Conservation (phyloP, 2,329 filamentous ascomycete species). For the Aspergillus piperis region DNA sequence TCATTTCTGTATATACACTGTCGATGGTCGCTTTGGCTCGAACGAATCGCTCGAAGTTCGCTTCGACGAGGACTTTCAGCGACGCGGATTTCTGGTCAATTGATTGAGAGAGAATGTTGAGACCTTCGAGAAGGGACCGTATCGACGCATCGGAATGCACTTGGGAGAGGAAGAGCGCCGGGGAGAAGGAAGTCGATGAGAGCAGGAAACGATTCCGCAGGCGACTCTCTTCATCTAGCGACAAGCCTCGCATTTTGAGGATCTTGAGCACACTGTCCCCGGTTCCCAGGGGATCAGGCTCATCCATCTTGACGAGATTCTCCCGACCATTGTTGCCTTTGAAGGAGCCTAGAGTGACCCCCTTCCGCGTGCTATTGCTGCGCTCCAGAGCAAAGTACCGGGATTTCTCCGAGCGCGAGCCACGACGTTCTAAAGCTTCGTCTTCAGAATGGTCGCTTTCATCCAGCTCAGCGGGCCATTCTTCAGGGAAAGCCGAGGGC, state of each 20-base stretch:
- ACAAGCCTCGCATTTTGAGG: slow-evolving; percentile 72
- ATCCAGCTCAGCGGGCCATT: slow-evolving; percentile 85
- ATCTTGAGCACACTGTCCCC: slow-evolving; percentile 83
- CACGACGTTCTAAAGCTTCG: slow-evolving; percentile 39
- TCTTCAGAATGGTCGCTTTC: slow-evolving; percentile 68
- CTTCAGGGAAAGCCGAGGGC: slow-evolving; percentile 71
- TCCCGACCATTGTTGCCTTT: slow-evolving; percentile 68
- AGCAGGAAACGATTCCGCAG: slow-evolving; percentile 89
- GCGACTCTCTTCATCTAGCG: slow-evolving; percentile 79
- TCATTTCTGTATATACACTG: slow-evolving; percentile 98
- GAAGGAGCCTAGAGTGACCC: slow-evolving; percentile 67
- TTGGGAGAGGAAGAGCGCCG: slow-evolving; percentile 86
- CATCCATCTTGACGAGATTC: slow-evolving; percentile 83
- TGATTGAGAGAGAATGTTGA: slow-evolving; percentile 82
- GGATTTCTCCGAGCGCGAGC: slow-evolving; percentile 65
- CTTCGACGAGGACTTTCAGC: slow-evolving; percentile 92
- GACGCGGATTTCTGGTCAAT: slow-evolving; percentile 98
- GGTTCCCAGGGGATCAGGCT: slow-evolving; percentile 86
- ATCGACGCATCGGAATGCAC: slow-evolving; percentile 86
- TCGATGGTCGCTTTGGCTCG: slow-evolving; percentile 97
- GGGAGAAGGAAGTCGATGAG: slow-evolving; percentile 93
- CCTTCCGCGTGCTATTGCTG: slow-evolving; percentile 68
- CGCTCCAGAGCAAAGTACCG: slow-evolving; percentile 83
- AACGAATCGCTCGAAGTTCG: slow-evolving; percentile 97
- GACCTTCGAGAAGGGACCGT: slow-evolving; percentile 73